These are phyloP conservation scores for Mycena citricolor DNA, from an alignment of 1,284 basidiomycete genomes.

Conservation along the genomic window DNA sequence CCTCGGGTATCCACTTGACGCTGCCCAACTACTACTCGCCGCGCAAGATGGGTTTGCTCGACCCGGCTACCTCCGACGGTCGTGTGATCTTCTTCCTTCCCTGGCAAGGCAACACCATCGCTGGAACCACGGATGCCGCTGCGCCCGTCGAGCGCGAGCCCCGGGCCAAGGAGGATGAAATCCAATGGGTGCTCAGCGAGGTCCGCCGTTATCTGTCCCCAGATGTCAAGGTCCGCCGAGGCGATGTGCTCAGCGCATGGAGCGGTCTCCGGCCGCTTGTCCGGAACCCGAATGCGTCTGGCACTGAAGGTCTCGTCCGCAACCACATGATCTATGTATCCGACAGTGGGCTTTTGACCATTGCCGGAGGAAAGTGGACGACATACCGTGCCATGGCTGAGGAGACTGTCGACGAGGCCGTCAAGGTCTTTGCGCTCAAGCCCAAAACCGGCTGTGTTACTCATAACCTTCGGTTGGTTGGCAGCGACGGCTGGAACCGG, in stretches of 20 bases:
- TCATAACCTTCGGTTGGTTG: slow-evolving; percentile 79
- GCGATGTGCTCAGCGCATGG: slow-evolving; percentile 98
- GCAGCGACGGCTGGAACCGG: slow-evolving; percentile 92
- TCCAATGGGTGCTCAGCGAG: slow-evolving; percentile 95
- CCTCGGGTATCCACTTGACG: slow-evolving; percentile 94
- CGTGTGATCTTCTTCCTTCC: slow-evolving; percentile 99
- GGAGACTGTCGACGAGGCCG: slow-evolving; percentile 90
- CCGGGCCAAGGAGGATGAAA: slow-evolving; percentile 88
- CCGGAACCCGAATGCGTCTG: slow-evolving; percentile 75
- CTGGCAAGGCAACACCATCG: slow-evolving; percentile 98
- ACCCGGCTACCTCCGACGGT: slow-evolving; percentile 94
- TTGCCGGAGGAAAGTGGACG: slow-evolving; percentile 99
- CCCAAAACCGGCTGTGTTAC: slow-evolving; percentile 76
- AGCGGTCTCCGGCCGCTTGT: slow-evolving; percentile 89
- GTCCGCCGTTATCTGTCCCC: slow-evolving; percentile 86
- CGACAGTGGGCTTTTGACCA: slow-evolving; percentile 84
- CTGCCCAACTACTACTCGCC: slow-evolving; percentile 97
- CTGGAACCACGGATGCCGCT: slow-evolving; percentile 93
- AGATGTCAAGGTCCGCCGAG: slow-evolving; percentile 91
- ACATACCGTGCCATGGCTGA: slow-evolving; percentile 97
- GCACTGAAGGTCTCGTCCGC: slow-evolving; percentile 88
- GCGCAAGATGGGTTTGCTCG: slow-evolving; percentile 92
- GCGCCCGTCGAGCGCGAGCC: slow-evolving; percentile 80
- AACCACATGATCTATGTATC: slow-evolving; percentile 93
- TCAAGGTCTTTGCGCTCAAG: slow-evolving; percentile 75